Conservation (phyloP, 495 filamentous ascomycete species). For the Xanthoparmelia taractica region DNA sequence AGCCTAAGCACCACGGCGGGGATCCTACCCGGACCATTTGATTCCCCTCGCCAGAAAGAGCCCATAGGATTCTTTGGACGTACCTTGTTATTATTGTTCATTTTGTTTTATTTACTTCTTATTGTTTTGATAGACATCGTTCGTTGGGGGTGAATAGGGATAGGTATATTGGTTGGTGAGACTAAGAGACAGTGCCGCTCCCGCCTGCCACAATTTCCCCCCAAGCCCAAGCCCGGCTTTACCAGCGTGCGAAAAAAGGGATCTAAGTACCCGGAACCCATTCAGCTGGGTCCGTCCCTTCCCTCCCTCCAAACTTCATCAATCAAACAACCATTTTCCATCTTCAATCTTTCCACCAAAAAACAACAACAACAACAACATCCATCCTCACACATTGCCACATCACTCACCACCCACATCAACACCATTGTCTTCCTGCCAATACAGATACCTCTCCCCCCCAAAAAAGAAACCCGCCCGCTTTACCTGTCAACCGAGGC, state of each 20-base stretch:
- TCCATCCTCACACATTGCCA: neutral
- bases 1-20: neutral
- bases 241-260: constrained; percentile 19
- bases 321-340: neutral
- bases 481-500: neutral
- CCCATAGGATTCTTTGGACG: neutral
- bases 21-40: neutral
- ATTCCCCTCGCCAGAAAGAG: no score
- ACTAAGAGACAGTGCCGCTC: constrained; percentile 19
- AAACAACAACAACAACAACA: neutral
- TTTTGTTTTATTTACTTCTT: no score
- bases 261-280: constrained; percentile 24
- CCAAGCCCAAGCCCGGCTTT: constrained; percentile 21
- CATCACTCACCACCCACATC: neutral
- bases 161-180: no score
- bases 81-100: no score
- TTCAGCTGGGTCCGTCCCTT: constrained; percentile 23
- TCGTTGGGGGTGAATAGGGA: no score
- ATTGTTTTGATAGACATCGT: no score
- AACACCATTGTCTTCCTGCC: neutral
- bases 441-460: no score
- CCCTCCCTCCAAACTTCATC: constrained; percentile 7
- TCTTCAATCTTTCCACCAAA: neutral
- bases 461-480: no score
- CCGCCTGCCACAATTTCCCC: constrained; percentile 22